These are phyloP conservation scores for Trebouxia sp. DNA, from an alignment of 139 green algal species.

Conservation along the genomic window DNA sequence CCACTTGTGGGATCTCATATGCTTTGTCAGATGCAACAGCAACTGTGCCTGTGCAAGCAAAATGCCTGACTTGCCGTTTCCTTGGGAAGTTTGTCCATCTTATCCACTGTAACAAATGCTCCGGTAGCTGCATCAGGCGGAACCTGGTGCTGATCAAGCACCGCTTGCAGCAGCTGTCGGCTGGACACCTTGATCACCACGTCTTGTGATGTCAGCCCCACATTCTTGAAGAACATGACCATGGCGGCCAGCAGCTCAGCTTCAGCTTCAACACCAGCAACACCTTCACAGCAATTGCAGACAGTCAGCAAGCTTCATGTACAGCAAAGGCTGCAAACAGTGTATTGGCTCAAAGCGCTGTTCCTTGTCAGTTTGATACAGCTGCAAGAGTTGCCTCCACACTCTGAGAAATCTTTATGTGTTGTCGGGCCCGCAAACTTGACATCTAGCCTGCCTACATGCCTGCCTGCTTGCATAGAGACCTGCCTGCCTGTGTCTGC, in stretches of 20 bases:
- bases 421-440: too few relatives aligned
- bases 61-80: conserved; percentile 46
- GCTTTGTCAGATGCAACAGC: too few relatives aligned
- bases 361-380: too few relatives aligned
- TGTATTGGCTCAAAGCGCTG: neutral
- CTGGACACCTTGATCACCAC: conserved; percentile 92
- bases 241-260: conserved; percentile 95
- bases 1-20: too few relatives aligned
- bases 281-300: conserved; percentile 54
- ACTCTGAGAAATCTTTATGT: too few relatives aligned
- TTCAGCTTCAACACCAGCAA: conserved; percentile 86
- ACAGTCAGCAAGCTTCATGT: too few relatives aligned
- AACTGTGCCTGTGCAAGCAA: too few relatives aligned
- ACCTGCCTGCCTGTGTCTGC: too few relatives aligned
- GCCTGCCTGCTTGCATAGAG: too few relatives aligned
- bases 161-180: conserved; percentile 85
- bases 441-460: too few relatives aligned
- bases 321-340: too few relatives aligned
- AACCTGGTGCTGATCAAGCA: conserved; percentile 69
- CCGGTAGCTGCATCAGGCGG: conserved; percentile 68
- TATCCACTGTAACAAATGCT: conserved; percentile 95
- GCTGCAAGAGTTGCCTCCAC: too few relatives aligned
- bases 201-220: conserved; percentile 77
- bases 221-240: conserved; percentile 79
- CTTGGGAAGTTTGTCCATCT: conserved; percentile 85